A percentile compares a stretch with the other conserved stretches of the same genome.
phyloP scores from a whole-genome alignment of 257 asterid species.

The Solanum dulcamara region DNA sequence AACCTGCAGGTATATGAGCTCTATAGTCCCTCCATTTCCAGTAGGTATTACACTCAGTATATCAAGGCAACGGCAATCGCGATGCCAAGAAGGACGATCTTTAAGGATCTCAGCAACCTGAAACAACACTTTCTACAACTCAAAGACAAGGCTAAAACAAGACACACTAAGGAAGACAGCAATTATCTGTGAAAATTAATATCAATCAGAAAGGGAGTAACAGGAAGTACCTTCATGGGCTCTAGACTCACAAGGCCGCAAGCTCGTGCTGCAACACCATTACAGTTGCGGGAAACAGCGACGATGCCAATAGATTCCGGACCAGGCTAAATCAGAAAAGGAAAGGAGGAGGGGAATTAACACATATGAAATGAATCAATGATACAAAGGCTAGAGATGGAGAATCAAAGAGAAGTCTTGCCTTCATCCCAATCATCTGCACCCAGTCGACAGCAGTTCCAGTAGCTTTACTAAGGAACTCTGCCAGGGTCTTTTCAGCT shows the following conservation, averaged over 20 bases:
- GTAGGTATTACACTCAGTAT: slow-evolving; percentile 65
- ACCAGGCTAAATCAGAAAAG: slow-evolving; percentile 66
- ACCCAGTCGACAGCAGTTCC: slow-evolving; percentile 99
- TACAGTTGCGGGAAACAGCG: slow-evolving; percentile 92
- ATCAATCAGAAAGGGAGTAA: background rate
- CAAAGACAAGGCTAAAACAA: background rate
- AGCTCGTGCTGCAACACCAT: slow-evolving; percentile 99
- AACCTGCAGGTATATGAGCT: slow-evolving; percentile 88
- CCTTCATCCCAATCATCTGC: slow-evolving; percentile 99
- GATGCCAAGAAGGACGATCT: slow-evolving; percentile 96
- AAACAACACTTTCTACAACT: background rate
- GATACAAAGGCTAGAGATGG: background rate
- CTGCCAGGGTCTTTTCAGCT: slow-evolving; percentile 99
- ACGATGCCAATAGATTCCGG: slow-evolving; percentile 99
- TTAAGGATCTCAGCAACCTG: slow-evolving; percentile 93
- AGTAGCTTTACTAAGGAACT: slow-evolving; percentile 98
- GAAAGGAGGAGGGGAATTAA: background rate
- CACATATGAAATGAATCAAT: background rate
- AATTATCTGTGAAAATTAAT: background rate
- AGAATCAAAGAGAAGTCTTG: background rate
- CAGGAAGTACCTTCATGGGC: slow-evolving; percentile 74
- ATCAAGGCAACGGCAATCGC: slow-evolving; percentile 82
- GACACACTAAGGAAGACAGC: background rate
- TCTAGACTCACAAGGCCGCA: slow-evolving; percentile 99
- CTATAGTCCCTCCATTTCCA: slow-evolving; percentile 91